Conservation (phyloP, 108 stramenopile genomes). For the Hondaea fermentalgiana region DNA sequence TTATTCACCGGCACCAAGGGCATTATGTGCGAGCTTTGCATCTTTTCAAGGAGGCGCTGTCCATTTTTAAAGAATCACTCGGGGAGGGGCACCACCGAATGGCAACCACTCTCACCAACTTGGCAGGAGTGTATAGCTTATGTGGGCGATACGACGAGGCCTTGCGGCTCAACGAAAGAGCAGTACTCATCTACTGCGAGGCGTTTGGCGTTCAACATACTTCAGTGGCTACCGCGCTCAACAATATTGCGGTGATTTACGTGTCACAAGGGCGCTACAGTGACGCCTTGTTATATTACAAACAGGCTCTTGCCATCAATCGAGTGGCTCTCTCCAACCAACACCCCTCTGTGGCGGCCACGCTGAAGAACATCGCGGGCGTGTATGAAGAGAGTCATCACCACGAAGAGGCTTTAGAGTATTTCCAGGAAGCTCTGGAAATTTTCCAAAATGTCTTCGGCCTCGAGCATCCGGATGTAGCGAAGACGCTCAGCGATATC, state of each 20-base stretch:
- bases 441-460: not conserved
- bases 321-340: not conserved
- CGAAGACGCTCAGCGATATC: not conserved
- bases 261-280: not conserved
- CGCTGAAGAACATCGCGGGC: not conserved
- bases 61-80: too few species aligned
- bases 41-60: too few species aligned
- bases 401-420: not conserved
- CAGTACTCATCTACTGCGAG: not conserved
- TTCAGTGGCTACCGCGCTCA: not conserved
- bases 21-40: too few species aligned
- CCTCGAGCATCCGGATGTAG: not conserved
- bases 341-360: not conserved
- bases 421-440: not conserved
- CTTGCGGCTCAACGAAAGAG: not conserved
- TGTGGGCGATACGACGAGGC: not conserved
- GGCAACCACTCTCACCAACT: too few species aligned
- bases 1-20: too few species aligned
- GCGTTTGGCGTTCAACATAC: not conserved
- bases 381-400: not conserved
- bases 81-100: too few species aligned
- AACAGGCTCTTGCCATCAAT: not conserved
- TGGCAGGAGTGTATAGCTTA: too few species aligned
- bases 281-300: not conserved
- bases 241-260: not conserved